phyloP scores from a whole-genome alignment of 1,284 basidiomycete species.

The Heterobasidion parviporum region DNA sequence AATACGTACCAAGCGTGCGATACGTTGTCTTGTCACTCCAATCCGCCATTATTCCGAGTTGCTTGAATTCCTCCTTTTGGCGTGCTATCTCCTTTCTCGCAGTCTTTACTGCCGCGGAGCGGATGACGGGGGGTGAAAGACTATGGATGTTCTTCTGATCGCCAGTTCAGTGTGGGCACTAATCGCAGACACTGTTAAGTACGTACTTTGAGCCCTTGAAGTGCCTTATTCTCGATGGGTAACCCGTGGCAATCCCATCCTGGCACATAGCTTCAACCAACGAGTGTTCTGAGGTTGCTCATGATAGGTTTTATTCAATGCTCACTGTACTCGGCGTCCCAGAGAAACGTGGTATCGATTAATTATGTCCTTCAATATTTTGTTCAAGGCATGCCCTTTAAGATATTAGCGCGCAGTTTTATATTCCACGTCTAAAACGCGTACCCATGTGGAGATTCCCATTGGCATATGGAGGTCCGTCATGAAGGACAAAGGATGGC shows the following conservation, averaged over 20 bases:
- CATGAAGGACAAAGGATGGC: constrained; percentile 81
- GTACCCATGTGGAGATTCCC: constrained; percentile 92
- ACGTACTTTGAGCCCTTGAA: constrained; percentile 67
- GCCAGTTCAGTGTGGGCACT: constrained; percentile 2
- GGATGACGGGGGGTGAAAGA: constrained; percentile 56
- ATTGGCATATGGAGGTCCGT: constrained; percentile 98
- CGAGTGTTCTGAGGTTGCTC: background rate
- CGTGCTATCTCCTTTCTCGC: constrained; percentile 71
- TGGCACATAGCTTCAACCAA: constrained; percentile 70
- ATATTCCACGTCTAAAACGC: background rate
- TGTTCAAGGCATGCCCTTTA: constrained; percentile 92
- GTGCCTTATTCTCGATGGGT: constrained; percentile 91
- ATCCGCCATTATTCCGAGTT: constrained; percentile 90
- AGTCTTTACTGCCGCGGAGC: constrained; percentile 64
- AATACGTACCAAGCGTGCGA: constrained; percentile 67
- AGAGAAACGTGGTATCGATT: constrained; percentile 82
- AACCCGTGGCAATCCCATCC: constrained; percentile 99
- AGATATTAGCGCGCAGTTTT: background rate
- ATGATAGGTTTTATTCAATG: constrained; percentile 10
- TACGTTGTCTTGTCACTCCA: constrained; percentile 80
- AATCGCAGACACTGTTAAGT: background rate
- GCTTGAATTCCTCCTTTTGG: constrained; percentile 78
- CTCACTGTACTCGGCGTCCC: constrained; percentile 80
- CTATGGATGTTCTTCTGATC: constrained; percentile 43
- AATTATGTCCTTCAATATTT: constrained; percentile 95